Base-by-base conservation (phyloP, 495 filamentous ascomycete species). In the Cercophora scortea region DNA sequence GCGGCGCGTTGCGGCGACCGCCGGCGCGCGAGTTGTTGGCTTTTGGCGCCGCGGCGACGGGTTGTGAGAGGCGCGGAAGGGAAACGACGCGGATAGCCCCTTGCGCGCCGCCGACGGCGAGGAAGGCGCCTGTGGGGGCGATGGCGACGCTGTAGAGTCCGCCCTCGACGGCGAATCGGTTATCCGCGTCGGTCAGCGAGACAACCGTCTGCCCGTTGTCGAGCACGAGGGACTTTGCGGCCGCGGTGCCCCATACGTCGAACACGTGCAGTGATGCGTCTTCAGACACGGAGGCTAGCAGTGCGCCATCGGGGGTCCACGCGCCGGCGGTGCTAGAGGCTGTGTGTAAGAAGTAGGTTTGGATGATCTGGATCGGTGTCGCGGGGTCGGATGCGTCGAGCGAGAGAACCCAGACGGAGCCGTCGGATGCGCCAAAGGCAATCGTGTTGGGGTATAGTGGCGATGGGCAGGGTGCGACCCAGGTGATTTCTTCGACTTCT, bases 401-500 rank as follows among this genome's bases (percentile, higher is more conserved):
- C 7, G 80, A 83, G 70, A 96, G 93, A 6, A 99, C 86, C 94
- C 94, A 99, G 6, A 95, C 89, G 45, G 82, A 87, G 42, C 94
- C 94, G 65, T 99, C 92, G n/a, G 78, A 86, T 39, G 90, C 89
- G 38, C 94, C 94, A 17, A 97, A 68, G 0, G 94, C 94, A 56
- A 99, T 62, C n/a, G 87, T 82, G 67, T 96, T 94, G 19, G 83
- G 79, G 62, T 86, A 79, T 8, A 72, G 68, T 15, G 77, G 66
- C 16, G 79, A 76, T 3, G 92, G 92, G 64, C 88, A 95, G 0
- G 88, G 74, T 0, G 77, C 66, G 6, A 97, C 68, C 89, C 91
- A 99, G 74, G 94, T 94, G 54, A 99, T 85, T 67, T 96, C 92
- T 54, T 92, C 85, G 1, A 95, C 91, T 67, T 99, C 94, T 63